Evolutionary conservation across 148 eudicot genomes (phyloP).

Genomic region (Salicornia ramosissima): DNA sequence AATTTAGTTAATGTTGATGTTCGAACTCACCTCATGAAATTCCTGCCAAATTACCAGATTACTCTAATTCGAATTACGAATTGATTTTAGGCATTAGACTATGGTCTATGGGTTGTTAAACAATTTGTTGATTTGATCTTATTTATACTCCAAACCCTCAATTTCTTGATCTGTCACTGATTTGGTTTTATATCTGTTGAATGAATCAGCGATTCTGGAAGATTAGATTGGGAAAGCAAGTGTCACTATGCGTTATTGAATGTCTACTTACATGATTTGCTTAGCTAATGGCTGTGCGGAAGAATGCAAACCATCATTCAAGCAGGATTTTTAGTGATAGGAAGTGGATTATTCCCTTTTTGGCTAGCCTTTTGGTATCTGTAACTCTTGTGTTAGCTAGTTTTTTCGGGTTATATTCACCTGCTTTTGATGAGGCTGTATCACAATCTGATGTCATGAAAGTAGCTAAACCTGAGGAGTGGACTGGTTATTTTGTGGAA

Average conservation of each 20-base stretch:
- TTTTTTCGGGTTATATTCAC: conserved; percentile 49
- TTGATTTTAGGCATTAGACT: no score
- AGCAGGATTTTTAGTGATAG: conserved; percentile 64
- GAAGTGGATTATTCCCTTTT: conserved; percentile 75
- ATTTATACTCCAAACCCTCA: no score
- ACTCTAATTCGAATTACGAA: no score
- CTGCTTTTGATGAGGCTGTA: conserved; percentile 43
- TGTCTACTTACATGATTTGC: conserved; percentile 11
- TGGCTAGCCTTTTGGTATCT: conserved; percentile 61
- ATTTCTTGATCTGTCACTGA: no score
- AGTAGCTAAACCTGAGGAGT: conserved; percentile 32
- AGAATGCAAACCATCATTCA: conserved; percentile 47
- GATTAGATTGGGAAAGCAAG: no score
- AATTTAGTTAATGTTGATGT: no score
- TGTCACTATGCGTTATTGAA: not conserved
- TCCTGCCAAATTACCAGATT: no score
- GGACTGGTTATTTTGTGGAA: conserved; percentile 58
- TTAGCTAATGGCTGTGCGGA: conserved; percentile 47
- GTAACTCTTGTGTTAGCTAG: conserved; percentile 49
- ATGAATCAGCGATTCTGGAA: no score
- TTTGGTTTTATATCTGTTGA: no score
- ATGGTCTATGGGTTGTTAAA: no score
- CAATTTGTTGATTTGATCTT: no score
- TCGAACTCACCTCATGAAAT: no score
- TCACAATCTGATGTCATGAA: conserved; percentile 32